These are phyloP conservation scores for Talaromyces amestolkiae DNA, from an alignment of 2,329 filamentous ascomycete species.

Conservation along the genomic window DNA sequence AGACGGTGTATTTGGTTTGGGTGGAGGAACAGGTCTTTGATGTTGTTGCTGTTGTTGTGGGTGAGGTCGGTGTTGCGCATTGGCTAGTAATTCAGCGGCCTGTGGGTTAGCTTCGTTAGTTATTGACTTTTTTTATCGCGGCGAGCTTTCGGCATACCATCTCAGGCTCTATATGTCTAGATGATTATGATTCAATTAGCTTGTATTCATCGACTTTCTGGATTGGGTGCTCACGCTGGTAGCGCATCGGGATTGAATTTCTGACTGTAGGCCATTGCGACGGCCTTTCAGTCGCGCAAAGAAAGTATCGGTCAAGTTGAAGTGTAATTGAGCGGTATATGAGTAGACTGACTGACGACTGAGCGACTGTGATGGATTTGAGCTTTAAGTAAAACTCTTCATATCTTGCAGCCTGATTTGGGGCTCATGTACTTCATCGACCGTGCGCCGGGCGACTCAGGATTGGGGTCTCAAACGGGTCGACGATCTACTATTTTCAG, in stretches of 20 bases:
- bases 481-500: not conserved
- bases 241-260: slow-evolving; percentile 92
- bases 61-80: slow-evolving; percentile 11
- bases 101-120: slow-evolving; percentile 30
- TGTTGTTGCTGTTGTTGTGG: not conserved
- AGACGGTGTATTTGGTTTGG: slow-evolving; percentile 8
- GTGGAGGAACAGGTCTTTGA: slow-evolving; percentile 18
- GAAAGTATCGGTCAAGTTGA: not conserved
- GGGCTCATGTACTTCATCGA: not conserved
- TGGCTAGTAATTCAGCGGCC: slow-evolving; percentile 16
- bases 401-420: slow-evolving; percentile 11
- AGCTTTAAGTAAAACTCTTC: slow-evolving; percentile 2
- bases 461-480: not conserved
- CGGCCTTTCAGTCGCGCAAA: slow-evolving; percentile 4
- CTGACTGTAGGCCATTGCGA: slow-evolving; percentile 85
- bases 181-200: slow-evolving; percentile 20
- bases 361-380: not conserved
- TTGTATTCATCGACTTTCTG: slow-evolving; percentile 1
- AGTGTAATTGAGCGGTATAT: not conserved
- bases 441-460: not conserved
- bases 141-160: slow-evolving; percentile 8
- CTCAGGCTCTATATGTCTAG: slow-evolving; percentile 19
- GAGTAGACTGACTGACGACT: not conserved
- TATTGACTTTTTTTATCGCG: slow-evolving; percentile 33
- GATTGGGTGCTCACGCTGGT: slow-evolving; percentile 64